Base-by-base conservation (phyloP, 805 yeast species). In the Cyberlindnera saturnus region DNA sequence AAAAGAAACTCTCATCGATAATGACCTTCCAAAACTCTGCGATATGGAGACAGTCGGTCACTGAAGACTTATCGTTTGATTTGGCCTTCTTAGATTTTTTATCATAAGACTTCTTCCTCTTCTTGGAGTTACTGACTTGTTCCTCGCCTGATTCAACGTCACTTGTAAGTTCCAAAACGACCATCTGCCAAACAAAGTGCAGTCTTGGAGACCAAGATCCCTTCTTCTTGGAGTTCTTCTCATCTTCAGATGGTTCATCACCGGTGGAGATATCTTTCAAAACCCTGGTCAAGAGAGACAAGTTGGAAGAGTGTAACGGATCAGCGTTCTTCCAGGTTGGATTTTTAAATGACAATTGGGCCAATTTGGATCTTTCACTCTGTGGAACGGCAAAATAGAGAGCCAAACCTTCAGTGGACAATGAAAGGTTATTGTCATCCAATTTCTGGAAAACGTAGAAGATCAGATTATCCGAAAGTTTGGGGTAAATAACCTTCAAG, bases 351-450 rank as follows among this genome's bases (percentile, higher is more conserved):
- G 31, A n/a, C 13, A 46, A 10, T 11, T 42, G 28, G 16, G 43
- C 20, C 6, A 50, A 34, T 4, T 33, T 5, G 11, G 44, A 16
- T 50, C 57, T 54, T 35, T 46, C 39, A 2, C 47, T 23, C 1
- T 29, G 17, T 17, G 81, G 77, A 17, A 82, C 65, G 5, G 77
- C 57, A 35, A 89, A 63, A 56, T 79, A 84, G 4, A 89, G 62
- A 0, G 96, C 82, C 14, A 88, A 65, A 0, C 96, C 96, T 57
- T 90, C 97, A 13, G 84, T 74, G 0, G 96, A 75, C 41, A 81
- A 61, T 3, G 81, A 71, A 43, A 88, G 67, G 3, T 80, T 78
- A 28, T 63, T 62, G 29, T 74, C 71, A 51, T 80, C 74, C 6
- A 82, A 56, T 36, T 65, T 55, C 13, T 62, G 56, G 40, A 86